phyloP scores from a whole-genome alignment of 148 eudicot species.

The Euryodendron excelsum region DNA sequence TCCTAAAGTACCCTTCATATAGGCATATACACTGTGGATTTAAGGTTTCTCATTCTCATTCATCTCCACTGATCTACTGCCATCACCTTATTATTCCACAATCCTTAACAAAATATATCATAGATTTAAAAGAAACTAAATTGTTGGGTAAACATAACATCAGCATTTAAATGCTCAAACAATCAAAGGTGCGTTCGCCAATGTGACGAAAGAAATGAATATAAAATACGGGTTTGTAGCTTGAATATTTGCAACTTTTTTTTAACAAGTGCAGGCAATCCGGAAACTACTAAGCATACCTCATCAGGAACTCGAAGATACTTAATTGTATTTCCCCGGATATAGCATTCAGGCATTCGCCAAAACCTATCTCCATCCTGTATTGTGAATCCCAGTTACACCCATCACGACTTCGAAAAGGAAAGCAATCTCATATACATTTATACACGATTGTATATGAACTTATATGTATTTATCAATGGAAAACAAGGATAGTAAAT shows the following conservation, averaged over 20 bases:
- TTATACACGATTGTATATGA: background rate
- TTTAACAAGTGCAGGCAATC: background rate
- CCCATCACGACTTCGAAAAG: background rate
- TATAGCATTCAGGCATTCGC: conserved; percentile 95
- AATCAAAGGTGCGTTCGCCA: background rate
- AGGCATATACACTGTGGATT: no score
- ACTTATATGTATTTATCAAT: background rate
- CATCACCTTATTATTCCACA: no score
- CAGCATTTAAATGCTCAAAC: background rate
- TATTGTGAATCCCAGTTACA: conserved; percentile 9
- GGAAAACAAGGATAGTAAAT: background rate
- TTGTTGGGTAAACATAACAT: background rate
- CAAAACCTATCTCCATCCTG: conserved; percentile 97
- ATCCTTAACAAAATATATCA: background rate
- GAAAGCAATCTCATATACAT: background rate
- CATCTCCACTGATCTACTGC: no score
- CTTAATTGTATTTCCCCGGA: conserved; percentile 89
- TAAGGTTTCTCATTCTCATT: no score
- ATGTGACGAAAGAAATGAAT: background rate
- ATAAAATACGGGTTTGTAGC: background rate
- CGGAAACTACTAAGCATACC: conserved; percentile 26
- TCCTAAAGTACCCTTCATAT: no score
- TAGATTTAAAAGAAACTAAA: background rate
- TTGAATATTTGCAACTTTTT: background rate
- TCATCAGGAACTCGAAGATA: conserved; percentile 61